Evolutionary conservation across 73 alveolate species (phyloP).

Genomic region (Paramecium sonneborni): DNA sequence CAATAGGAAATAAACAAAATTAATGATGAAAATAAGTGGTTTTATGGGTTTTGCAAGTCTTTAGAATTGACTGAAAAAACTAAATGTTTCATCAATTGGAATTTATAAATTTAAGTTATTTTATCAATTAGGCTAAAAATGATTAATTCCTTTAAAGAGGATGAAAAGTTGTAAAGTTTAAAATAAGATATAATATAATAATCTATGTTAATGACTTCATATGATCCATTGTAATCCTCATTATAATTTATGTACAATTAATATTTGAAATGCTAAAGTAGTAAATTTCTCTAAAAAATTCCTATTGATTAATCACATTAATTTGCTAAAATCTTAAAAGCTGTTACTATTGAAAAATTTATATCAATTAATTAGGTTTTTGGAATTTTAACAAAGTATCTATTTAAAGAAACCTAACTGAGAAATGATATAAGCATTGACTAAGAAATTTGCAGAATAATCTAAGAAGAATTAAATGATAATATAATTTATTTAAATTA

Average conservation of each 20-base stretch:
- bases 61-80: background rate
- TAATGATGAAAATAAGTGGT: background rate
- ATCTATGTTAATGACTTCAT: background rate
- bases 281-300: background rate
- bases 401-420: background rate
- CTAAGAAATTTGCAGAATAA: background rate
- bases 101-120: background rate
- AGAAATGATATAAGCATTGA: background rate
- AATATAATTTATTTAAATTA: background rate
- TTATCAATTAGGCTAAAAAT: background rate
- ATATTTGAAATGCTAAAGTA: background rate
- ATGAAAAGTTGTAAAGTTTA: background rate
- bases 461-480: background rate
- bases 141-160: background rate
- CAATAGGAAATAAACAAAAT: background rate
- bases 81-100: background rate
- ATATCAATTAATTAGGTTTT: background rate
- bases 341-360: background rate
- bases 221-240: background rate
- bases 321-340: background rate
- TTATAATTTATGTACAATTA: background rate
- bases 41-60: background rate
- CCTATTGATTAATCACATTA: background rate
- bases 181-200: background rate
- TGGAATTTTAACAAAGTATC: background rate